A percentile compares a stretch with the other conserved stretches of the same genome.
These are phyloP conservation scores for Paecilomyces dactylethromorphus DNA, from an alignment of 2,329 filamentous ascomycete species.

Conservation along the genomic window DNA sequence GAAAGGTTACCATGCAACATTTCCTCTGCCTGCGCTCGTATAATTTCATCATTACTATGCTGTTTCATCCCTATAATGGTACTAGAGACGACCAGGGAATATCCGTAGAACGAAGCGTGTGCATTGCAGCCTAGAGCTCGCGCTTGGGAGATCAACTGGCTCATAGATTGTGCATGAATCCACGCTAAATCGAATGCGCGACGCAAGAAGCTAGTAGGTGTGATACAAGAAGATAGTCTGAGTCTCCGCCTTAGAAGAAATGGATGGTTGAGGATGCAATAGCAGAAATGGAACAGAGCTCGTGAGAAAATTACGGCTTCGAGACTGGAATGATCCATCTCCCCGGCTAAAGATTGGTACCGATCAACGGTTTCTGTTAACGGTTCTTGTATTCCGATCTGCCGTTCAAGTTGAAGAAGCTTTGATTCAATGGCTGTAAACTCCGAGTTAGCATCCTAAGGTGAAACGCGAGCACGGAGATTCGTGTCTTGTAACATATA, in stretches of 20 bases:
- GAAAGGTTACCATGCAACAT: background rate
- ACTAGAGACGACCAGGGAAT: background rate
- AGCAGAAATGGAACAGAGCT: background rate
- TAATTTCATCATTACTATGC: background rate
- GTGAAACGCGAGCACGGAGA: background rate
- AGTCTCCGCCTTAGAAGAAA: background rate
- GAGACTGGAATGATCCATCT: too few relatives aligned
- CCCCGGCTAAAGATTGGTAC: background rate
- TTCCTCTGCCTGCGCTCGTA: background rate
- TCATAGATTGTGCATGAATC: background rate
- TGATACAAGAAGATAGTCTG: background rate
- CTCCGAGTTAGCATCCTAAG: background rate
- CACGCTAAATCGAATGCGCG: background rate
- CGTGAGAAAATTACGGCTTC: background rate
- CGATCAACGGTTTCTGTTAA: background rate
- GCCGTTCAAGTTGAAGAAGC: background rate
- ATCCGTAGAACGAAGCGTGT: background rate
- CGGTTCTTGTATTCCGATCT: background rate
- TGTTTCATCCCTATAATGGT: background rate
- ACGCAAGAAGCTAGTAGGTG: background rate
- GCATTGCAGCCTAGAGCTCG: background rate
- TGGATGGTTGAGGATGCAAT: background rate
- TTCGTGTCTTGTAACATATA: background rate
- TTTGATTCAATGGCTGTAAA: background rate
- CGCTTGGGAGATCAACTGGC: background rate